These are phyloP conservation scores for Nicotiana noctiflora DNA, from an alignment of 257 asterid species.

Conservation along the genomic window DNA sequence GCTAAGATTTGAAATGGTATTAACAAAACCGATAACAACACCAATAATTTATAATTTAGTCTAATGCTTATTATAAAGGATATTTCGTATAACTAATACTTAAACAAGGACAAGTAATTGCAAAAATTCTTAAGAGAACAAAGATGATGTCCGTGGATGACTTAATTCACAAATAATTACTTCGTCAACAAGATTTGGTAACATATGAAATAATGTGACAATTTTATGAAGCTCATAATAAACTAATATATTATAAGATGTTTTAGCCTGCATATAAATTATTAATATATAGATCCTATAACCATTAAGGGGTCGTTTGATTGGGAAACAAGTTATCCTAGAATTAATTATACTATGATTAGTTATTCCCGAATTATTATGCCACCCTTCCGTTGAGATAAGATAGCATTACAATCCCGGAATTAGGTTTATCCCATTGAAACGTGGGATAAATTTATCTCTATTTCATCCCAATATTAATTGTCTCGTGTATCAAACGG, in stretches of 20 bases:
- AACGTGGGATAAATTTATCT: no score
- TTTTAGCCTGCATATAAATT: background rate
- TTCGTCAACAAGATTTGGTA: conserved; percentile 4
- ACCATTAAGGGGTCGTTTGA: background rate
- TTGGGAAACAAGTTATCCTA: no score
- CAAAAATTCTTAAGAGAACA: no score
- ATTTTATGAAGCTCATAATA: background rate
- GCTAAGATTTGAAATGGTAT: background rate
- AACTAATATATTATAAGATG: background rate
- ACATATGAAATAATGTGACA: background rate
- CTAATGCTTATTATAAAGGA: background rate
- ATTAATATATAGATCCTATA: background rate
- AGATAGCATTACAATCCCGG: no score
- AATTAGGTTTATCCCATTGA: no score
- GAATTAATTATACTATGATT: no score
- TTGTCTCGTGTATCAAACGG: no score
- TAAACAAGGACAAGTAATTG: background rate
- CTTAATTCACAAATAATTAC: background rate
- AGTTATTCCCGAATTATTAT: no score
- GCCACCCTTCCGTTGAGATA: no score
- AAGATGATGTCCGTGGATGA: background rate
- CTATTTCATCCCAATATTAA: no score
- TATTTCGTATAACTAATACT: background rate
- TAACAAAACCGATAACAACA: background rate
- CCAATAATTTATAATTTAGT: background rate